These are phyloP conservation scores for Dendrobium nobile DNA, from an alignment of 106 monocot species.

Conservation along the genomic window DNA sequence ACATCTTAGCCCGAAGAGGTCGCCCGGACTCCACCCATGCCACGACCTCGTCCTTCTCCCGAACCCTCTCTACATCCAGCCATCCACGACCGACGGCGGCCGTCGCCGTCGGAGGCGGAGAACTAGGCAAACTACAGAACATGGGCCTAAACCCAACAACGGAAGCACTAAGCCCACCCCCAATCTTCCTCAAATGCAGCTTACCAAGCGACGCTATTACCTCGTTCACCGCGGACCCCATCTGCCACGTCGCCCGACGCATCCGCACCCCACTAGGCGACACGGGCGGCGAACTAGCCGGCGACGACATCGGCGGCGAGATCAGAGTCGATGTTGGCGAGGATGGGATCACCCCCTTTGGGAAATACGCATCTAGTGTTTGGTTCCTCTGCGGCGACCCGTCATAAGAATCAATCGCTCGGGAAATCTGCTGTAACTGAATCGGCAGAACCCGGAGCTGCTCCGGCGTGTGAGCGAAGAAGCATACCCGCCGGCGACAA, in stretches of 20 bases:
- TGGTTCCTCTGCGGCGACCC: constrained; percentile 10
- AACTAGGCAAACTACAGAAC: constrained; percentile 17
- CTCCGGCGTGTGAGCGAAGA: constrained; percentile 76
- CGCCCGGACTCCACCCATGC: constrained; percentile 21
- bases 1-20: constrained; percentile 22
- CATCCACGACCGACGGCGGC: neutral
- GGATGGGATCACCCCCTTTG: neutral
- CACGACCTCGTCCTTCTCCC: neutral
- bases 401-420: constrained; percentile 13
- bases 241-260: neutral
- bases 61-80: neutral
- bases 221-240: constrained; percentile 10
- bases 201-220: constrained; percentile 15
- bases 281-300: constrained; percentile 7
- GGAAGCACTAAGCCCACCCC: neutral
- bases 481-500: constrained; percentile 59
- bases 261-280: constrained; percentile 13
- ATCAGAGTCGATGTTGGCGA: neutral
- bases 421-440: constrained; percentile 19
- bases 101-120: neutral
- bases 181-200: constrained; percentile 19
- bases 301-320: neutral
- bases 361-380: neutral
- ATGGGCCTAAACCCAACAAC: neutral
- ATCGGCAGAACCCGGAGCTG: constrained; percentile 58